Evolutionary conservation across 331 rosid genomes (phyloP), one percentile per base, ranked within the genome.

Genomic region (Malus hybrid): DNA sequence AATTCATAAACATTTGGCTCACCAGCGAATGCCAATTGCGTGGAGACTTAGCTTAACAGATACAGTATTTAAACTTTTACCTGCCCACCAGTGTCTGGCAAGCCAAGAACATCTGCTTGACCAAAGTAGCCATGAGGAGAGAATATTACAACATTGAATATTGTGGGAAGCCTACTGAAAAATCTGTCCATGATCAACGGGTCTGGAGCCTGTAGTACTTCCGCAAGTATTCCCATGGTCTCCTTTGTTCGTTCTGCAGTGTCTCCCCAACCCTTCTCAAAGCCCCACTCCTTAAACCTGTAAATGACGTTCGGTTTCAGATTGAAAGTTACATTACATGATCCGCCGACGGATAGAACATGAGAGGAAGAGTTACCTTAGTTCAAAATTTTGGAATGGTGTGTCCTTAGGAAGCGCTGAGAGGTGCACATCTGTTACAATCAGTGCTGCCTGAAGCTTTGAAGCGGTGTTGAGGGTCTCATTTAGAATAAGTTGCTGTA

Each of bases 21-120:
- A 39, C 2, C 2, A 39, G 28, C 15, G 1, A 42, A 39, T 42
- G n/a, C 24, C 29, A 29, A 11, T 19, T 7, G 36, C n/a, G 10
- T 16, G 0, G 68, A 36, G 67, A 22, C 67, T 36, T 57, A 32
- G 36, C 68, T 24, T 15, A 59, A 36, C 12, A 5, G 57, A 27
- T 28, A 7, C 19, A 24, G 31, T 18, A 16, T 28, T 64, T 24
- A 32, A n/a, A 29, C 32, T 20, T 69, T 56, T 84, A 93, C 98
- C 94, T 93, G 98, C 46, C 98, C 98, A 42, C 98, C 98, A 0
- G 98, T 93, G 83, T 93, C 98, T 9, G 98, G 97, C 86, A 93
- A 82, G 62, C 98, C 98, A 60, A 93, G 97, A 34, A 93, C 98
- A 78, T 87, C 86, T 42, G 96, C 84, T 86, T 93, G 98, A n/a